These are phyloP conservation scores for Scenedesmus sp. DNA, from an alignment of 163 green algal species.

Conservation along the genomic window DNA sequence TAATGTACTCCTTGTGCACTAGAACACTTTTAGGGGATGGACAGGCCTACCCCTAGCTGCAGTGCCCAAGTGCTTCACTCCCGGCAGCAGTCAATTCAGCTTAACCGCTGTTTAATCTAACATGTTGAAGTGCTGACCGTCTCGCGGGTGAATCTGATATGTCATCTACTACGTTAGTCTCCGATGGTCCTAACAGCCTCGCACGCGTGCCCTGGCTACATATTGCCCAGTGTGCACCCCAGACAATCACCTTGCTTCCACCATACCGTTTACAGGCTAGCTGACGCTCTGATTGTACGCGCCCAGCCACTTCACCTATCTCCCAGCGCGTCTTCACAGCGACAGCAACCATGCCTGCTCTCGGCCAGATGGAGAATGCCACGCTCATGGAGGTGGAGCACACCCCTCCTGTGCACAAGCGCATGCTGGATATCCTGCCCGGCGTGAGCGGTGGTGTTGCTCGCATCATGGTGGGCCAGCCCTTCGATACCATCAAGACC, in stretches of 20 bases:
- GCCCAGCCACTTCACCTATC: neutral
- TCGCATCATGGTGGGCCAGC: slow-evolving; percentile 61
- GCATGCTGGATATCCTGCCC: slow-evolving; percentile 64
- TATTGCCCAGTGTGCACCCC: neutral
- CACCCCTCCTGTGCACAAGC: slow-evolving; percentile 63
- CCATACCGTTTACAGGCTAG: neutral
- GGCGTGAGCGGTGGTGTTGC: slow-evolving; percentile 61
- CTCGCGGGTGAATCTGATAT: neutral
- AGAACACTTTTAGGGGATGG: neutral
- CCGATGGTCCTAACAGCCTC: slow-evolving; percentile 19
- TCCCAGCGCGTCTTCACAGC: neutral
- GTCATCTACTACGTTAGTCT: slow-evolving; percentile 21
- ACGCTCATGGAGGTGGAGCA: slow-evolving; percentile 67
- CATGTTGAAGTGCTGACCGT: neutral
- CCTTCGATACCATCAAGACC: slow-evolving; percentile 58
- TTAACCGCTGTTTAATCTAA: no score
- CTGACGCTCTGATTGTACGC: neutral
- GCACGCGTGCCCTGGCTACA: neutral
- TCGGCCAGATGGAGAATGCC: slow-evolving; percentile 39
- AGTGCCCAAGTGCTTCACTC: neutral
- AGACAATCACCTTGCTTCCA: neutral
- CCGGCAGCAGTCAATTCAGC: neutral
- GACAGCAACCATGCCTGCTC: slow-evolving; percentile 42
- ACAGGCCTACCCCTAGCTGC: neutral
- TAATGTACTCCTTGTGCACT: no score